phyloP scores from a whole-genome alignment of 352 stramenopile genomes.

The Peronospora belbahrii region DNA sequence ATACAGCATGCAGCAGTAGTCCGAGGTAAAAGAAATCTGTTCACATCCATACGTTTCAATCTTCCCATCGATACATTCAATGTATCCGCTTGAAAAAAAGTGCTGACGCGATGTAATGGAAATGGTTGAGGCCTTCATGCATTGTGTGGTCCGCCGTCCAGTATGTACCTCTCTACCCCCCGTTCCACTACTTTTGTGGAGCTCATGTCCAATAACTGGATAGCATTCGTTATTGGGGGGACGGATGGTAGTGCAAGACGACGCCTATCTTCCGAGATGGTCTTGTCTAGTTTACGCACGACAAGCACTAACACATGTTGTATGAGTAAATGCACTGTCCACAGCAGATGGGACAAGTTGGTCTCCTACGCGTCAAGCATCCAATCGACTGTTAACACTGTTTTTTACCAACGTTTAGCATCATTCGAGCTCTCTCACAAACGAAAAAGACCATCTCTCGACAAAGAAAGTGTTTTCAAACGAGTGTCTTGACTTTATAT shows the following conservation, averaged over 20 bases:
- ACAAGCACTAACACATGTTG: slow-evolving; percentile 12
- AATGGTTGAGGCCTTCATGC: no score
- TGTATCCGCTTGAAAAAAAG: no score
- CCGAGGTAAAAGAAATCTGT: no score
- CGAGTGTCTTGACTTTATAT: background rate
- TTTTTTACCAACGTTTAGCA: slow-evolving; percentile 14
- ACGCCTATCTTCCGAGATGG: slow-evolving; percentile 13
- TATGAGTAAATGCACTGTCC: slow-evolving; percentile 4
- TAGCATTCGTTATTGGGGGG: background rate
- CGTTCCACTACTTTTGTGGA: no score
- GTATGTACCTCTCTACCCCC: no score
- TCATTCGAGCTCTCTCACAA: slow-evolving; percentile 9
- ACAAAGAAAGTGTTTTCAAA: slow-evolving; percentile 2
- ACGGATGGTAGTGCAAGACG: slow-evolving; percentile 10
- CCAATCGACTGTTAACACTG: background rate
- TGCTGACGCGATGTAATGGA: no score
- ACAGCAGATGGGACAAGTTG: background rate
- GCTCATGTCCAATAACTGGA: background rate
- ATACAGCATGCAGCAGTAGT: no score
- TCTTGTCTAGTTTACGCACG: slow-evolving; percentile 2
- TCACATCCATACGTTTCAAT: no score
- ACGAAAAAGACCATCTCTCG: slow-evolving; percentile 23
- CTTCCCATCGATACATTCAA: no score
- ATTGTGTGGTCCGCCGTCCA: no score
- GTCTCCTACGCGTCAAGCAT: slow-evolving; percentile 2